Conservation (phyloP, 139 green algal genomes). For the Closterium sp. region DNA sequence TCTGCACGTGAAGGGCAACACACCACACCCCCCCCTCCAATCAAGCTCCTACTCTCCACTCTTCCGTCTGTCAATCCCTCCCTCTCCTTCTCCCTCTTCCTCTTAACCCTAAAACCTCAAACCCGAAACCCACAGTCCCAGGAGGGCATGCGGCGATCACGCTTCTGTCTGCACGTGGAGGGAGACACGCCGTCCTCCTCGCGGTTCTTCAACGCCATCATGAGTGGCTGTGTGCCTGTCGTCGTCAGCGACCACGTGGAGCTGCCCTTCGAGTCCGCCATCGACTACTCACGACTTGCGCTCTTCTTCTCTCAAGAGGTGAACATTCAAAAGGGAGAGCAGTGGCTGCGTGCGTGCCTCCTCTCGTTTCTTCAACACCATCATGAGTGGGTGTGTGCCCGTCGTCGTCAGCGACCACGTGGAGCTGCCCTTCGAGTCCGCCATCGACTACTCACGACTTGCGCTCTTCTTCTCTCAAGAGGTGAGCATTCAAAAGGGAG, state of each 20-base stretch:
- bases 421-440: slow-evolving; percentile 31
- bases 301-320: neutral
- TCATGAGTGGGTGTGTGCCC: slow-evolving; percentile 42
- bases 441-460: slow-evolving; percentile 10
- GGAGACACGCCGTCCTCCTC: slow-evolving; percentile 38
- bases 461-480: neutral
- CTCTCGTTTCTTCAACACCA: slow-evolving; percentile 39
- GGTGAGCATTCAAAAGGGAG: no score
- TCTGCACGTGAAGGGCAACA: slow-evolving; percentile 29
- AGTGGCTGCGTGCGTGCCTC: neutral
- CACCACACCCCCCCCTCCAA: neutral
- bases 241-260: slow-evolving; percentile 39
- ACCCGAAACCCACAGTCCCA: neutral
- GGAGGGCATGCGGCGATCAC: slow-evolving; percentile 39
- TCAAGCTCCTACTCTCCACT: no score
- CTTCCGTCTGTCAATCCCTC: neutral
- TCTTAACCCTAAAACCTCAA: no score
- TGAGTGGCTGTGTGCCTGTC: slow-evolving; percentile 38
- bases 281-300: slow-evolving; percentile 17
- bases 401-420: slow-evolving; percentile 39
- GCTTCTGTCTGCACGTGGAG: slow-evolving; percentile 47
- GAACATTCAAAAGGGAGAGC: neutral
- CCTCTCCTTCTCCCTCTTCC: neutral
- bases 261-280: slow-evolving; percentile 37
- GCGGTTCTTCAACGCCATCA: slow-evolving; percentile 41